Conservation (phyloP, 2,329 filamentous ascomycete genomes). For the Penicillium sp. region DNA sequence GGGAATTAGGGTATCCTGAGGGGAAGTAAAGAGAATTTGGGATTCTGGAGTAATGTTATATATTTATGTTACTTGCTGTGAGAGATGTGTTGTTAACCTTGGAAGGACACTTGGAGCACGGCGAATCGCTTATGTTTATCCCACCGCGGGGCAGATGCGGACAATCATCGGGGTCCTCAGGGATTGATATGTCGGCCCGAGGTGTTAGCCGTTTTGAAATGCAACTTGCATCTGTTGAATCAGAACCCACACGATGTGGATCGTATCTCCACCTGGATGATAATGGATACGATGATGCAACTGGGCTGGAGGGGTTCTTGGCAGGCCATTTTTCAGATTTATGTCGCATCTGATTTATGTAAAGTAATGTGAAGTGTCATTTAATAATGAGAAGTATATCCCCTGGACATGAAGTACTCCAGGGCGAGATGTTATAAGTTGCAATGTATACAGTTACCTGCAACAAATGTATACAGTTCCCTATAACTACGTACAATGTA, state of each 20-base stretch:
- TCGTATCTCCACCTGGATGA: constrained; percentile 25
- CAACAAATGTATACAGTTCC: too few relatives aligned
- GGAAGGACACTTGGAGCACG: constrained; percentile 6
- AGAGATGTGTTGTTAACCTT: not conserved
- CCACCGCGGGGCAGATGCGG: constrained; percentile 24
- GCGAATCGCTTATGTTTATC: constrained; percentile 14
- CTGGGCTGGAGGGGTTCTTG: not conserved
- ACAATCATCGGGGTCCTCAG: constrained; percentile 15
- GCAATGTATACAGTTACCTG: too few relatives aligned
- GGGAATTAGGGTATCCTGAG: too few relatives aligned
- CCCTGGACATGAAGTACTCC: too few relatives aligned
- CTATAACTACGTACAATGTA: too few relatives aligned
- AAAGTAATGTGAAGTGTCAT: not conserved
- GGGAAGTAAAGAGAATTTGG: not conserved
- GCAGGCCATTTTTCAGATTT: not conserved
- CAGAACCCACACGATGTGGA: constrained; percentile 13
- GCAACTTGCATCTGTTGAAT: constrained; percentile 9
- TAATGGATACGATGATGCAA: constrained; percentile 11
- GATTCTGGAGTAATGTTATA: not conserved
- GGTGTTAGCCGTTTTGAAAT: not conserved
- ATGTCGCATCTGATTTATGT: too few relatives aligned
- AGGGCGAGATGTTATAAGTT: too few relatives aligned
- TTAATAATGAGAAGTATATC: not conserved
- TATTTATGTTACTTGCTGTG: not conserved
- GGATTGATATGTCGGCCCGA: constrained; percentile 8